Percentiles rank a stretch among this genome's conserved stretches.
Conservation (phyloP, 177 flowering plant species). For the Vitis hybrid region DNA sequence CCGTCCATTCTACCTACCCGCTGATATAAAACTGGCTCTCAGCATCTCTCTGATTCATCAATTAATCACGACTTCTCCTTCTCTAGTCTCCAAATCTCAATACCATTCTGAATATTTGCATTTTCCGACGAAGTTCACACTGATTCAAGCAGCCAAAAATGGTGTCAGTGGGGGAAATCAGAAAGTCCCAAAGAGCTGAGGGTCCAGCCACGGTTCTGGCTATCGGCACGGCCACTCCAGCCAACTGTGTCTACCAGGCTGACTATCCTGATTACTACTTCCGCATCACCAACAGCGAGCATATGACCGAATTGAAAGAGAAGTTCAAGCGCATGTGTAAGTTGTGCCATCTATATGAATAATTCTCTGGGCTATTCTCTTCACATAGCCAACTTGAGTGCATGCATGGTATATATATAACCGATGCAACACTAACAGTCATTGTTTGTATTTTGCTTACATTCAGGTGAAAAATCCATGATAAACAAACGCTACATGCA, state of each 20-base stretch:
- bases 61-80: background rate
- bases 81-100: no score
- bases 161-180: constrained; percentile 11
- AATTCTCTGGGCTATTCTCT: no score
- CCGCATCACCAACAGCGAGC: constrained; percentile 29
- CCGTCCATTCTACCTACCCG: constrained; percentile 9
- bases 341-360: background rate
- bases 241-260: constrained; percentile 21
- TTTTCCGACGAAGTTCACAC: no score
- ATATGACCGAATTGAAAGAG: constrained; percentile 28
- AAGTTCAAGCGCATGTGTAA: constrained; percentile 34
- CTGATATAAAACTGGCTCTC: background rate
- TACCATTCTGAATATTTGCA: no score
- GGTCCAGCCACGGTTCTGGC: constrained; percentile 26
- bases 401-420: no score
- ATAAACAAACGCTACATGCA: no score
- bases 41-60: background rate
- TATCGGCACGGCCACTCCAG: constrained; percentile 27
- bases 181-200: constrained; percentile 16
- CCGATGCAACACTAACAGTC: no score
- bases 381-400: no score
- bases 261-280: constrained; percentile 32
- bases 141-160: background rate
- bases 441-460: no score
- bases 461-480: no score